A percentile compares a stretch with the other conserved stretches of the same genome.
These are phyloP conservation scores for Ganoderma multipileum DNA, from an alignment of 1,284 basidiomycete genomes.

Conservation along the genomic window DNA sequence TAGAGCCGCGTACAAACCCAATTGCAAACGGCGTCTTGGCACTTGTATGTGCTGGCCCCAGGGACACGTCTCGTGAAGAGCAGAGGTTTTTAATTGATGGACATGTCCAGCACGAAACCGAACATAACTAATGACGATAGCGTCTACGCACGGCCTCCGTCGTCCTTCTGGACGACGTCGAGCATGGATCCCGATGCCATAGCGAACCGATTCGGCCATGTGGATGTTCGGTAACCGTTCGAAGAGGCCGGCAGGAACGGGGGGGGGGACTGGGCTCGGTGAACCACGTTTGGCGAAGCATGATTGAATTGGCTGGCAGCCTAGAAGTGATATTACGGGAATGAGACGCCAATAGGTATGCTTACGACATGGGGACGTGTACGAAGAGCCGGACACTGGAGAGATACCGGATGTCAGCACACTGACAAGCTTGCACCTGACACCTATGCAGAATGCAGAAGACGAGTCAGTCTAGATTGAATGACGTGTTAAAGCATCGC, in stretches of 20 bases:
- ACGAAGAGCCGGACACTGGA: conserved; percentile 1
- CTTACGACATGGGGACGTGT: conserved; percentile 25
- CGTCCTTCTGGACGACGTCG: neutral
- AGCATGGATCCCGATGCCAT: neutral
- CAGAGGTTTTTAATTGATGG: neutral
- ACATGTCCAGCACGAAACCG: neutral
- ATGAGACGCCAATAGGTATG: conserved; percentile 18
- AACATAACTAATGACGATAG: neutral
- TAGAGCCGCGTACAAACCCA: neutral
- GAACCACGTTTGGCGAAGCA: conserved; percentile 13
- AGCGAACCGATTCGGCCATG: neutral
- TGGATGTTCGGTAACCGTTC: neutral
- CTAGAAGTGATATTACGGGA: conserved; percentile 19
- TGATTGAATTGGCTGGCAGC: conserved; percentile 9
- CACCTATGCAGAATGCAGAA: neutral
- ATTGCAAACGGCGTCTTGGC: conserved; percentile 12
- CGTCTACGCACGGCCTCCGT: conserved; percentile 2
- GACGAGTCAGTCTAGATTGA: neutral
- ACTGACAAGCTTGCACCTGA: neutral
- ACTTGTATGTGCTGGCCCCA: conserved; percentile 14
- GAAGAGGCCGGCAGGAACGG: neutral
- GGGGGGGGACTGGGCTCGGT: conserved; percentile 19
- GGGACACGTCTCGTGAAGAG: conserved; percentile 19
- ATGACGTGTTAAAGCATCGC: neutral
- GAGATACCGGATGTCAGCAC: conserved; percentile 1